Base-by-base conservation (phyloP, 345 rosid genomes). In the Populus simonii region DNA sequence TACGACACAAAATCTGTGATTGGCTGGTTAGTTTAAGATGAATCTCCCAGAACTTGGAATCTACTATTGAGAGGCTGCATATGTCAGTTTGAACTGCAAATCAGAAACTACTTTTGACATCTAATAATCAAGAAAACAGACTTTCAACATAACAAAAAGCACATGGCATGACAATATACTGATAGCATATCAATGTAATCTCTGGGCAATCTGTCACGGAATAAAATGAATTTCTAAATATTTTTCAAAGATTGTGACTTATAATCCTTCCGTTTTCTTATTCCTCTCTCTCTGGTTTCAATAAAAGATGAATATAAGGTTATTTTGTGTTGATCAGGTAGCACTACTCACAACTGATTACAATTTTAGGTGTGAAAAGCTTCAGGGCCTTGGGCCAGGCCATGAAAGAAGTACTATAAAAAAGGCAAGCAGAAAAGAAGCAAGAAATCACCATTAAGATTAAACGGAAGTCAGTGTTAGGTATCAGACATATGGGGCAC, bases 391-490 rank as follows among this genome's bases (percentile, higher is more conserved):
- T 27, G 47, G 35, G 6, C 20, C 59, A 59, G 2, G 25, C 45
- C 43, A 66, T 6, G 31, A 38, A 76, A 76, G 36, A 27, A 57
- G 25, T 45, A 7, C 49, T 33, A 12, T 20, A 15, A 16, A 66
- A 31, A 47, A 31, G 61, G 55, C 7, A 33, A 38, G 18, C 55
- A 25, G 66, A 57, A 55, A 61, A 55, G 38, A 3, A 69, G 16
- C 25, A 70, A 33, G 33, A 36, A 36, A 22, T 59, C 65, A n/a
- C 49, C 20, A 23, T 2, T 5, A 62, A 20, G 71, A 15, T 62
- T 23, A 68, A 72, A 77, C 71, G 62, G 25, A 55, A 76, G 85
- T 79, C 83, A 81, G 73, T 49, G 59, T 74, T 67, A 80, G 85
- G 80, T 74, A 77, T 74, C 71, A 68, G 55, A 80, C 43, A 78